Conservation (phyloP, 2,329 filamentous ascomycete genomes). For the Xylaria sp. region DNA sequence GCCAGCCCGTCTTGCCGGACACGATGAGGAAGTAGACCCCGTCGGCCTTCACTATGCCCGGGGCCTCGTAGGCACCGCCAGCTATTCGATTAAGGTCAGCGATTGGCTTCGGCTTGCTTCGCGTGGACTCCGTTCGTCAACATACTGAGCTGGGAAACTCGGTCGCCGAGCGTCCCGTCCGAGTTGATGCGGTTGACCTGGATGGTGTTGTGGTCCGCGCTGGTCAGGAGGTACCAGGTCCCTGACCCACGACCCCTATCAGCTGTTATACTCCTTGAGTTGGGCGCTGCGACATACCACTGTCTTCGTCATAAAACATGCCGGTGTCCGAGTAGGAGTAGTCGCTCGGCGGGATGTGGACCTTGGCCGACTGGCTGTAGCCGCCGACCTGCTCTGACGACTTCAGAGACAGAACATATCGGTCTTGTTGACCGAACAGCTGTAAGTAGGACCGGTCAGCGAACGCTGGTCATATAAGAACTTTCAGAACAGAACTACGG, state of each 20-base stretch:
- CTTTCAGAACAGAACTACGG: background rate
- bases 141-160: constrained; percentile 33
- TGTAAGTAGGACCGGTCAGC: constrained; percentile 13
- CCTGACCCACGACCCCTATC: constrained; percentile 19
- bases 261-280: constrained; percentile 2
- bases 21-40: constrained; percentile 42
- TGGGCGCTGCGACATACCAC: constrained; percentile 11
- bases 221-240: constrained; percentile 44
- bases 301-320: constrained; percentile 42
- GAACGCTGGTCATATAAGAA: background rate
- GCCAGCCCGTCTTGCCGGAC: constrained; percentile 42
- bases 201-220: constrained; percentile 45
- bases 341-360: constrained; percentile 40
- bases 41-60: constrained; percentile 39
- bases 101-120: background rate
- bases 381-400: constrained; percentile 37
- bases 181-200: constrained; percentile 44
- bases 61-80: constrained; percentile 41
- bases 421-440: constrained; percentile 46
- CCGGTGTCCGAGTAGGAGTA: constrained; percentile 46
- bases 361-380: constrained; percentile 38
- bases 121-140: background rate
- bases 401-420: constrained; percentile 42
- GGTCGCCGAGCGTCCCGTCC: constrained; percentile 40
- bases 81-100: constrained; percentile 21